Conservation (phyloP, 768 basidiomycete species). For the Boletus reticulatus region DNA sequence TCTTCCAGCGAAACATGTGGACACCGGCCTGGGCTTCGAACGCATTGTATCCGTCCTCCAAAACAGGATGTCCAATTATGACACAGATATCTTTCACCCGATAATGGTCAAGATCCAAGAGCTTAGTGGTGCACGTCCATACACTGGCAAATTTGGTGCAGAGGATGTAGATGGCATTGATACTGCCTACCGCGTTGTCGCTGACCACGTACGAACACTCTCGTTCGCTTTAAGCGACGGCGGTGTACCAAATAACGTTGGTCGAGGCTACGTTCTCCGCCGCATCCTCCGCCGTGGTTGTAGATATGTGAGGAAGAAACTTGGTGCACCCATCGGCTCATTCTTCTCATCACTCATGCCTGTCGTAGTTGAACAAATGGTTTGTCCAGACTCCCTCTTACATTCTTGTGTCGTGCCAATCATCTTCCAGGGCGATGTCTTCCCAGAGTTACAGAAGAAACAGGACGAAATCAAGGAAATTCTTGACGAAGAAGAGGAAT, state of each 20-base stretch:
- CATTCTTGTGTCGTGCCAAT: conserved; percentile 6
- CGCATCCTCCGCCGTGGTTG: conserved; percentile 92
- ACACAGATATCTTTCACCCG: conserved; percentile 92
- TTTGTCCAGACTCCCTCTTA: conserved; percentile 31
- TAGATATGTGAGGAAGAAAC: conserved; percentile 94
- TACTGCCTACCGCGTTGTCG: conserved; percentile 95
- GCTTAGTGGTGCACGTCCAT: conserved; percentile 84
- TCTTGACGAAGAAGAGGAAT: conserved; percentile 95
- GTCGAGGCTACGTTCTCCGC: conserved; percentile 94
- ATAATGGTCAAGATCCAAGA: conserved; percentile 87
- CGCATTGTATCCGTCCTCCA: conserved; percentile 94
- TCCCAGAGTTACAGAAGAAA: conserved; percentile 90
- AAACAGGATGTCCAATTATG: conserved; percentile 92
- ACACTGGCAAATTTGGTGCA: conserved; percentile 88
- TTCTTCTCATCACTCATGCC: conserved; percentile 96
- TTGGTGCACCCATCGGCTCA: conserved; percentile 86
- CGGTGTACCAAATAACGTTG: conserved; percentile 94
- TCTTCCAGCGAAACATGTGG: conserved; percentile 92
- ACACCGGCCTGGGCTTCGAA: conserved; percentile 99
- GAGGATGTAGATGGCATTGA: conserved; percentile 96
- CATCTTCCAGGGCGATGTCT: conserved; percentile 64
- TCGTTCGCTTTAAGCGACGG: conserved; percentile 97
- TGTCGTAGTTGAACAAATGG: conserved; percentile 86
- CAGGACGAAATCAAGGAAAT: conserved; percentile 88
- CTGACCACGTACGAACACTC: conserved; percentile 94